Evolutionary conservation across 306 rosid genomes (phyloP).

Genomic region (Lathyrus sativus): DNA sequence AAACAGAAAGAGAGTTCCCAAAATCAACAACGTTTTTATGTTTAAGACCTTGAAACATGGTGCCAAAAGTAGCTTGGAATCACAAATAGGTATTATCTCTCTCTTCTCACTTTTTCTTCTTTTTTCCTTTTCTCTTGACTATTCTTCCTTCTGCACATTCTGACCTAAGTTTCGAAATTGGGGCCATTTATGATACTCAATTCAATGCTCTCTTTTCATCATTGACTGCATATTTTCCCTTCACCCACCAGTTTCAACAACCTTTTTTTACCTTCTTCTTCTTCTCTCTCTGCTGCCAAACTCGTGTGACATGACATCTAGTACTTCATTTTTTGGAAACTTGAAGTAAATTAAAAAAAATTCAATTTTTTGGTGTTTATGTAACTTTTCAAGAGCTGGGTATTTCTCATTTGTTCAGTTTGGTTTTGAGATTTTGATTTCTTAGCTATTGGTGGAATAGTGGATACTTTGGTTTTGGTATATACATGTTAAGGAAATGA

Average conservation of each 20-base stretch:
- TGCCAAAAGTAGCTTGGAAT: slow-evolving; percentile 71
- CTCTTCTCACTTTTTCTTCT: slow-evolving; percentile 54
- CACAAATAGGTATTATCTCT: slow-evolving; percentile 80
- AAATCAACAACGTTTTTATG: slow-evolving; percentile 49
- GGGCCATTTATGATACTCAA: slow-evolving; percentile 65
- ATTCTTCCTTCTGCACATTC: slow-evolving; percentile 57
- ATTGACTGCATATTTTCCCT: slow-evolving; percentile 53
- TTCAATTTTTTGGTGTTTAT: slow-evolving; percentile 37
- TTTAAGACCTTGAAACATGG: slow-evolving; percentile 52
- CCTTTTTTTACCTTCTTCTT: slow-evolving; percentile 43
- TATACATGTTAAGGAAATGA: slow-evolving; percentile 52
- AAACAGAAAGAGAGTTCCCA: slow-evolving; percentile 40
- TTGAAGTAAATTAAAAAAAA: slow-evolving; percentile 19
- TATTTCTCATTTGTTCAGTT: slow-evolving; percentile 9
- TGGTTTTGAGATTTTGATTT: slow-evolving; percentile 4
- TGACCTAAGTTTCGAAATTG: slow-evolving; percentile 89
- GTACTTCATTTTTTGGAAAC: slow-evolving; percentile 38
- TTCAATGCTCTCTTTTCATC: slow-evolving; percentile 56
- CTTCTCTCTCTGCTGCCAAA: slow-evolving; percentile 46
- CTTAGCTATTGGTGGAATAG: slow-evolving; percentile 30
- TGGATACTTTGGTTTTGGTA: slow-evolving; percentile 28
- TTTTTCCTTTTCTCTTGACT: slow-evolving; percentile 36
- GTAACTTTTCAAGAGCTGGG: background rate
- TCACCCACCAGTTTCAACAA: slow-evolving; percentile 55
- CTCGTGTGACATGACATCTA: slow-evolving; percentile 42